Evolutionary conservation across 768 basidiomycete species (phyloP).

Genomic region (Boletus subcaerulescens): DNA sequence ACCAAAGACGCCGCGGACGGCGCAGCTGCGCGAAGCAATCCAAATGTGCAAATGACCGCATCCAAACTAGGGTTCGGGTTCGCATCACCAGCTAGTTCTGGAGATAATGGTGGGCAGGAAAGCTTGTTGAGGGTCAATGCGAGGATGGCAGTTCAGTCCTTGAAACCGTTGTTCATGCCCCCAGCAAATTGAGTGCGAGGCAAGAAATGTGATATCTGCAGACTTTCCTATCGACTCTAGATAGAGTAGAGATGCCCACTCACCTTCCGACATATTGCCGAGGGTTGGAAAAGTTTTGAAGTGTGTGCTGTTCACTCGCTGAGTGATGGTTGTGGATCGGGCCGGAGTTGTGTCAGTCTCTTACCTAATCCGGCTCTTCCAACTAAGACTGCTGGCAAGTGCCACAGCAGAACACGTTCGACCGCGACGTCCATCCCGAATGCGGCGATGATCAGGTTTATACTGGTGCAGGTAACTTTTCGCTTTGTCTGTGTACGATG

Average conservation of each 20-base stretch:
- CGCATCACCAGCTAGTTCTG: slow-evolving; percentile 10
- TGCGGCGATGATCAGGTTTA: slow-evolving; percentile 87
- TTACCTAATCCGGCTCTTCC: background rate
- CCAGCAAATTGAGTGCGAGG: slow-evolving; percentile 14
- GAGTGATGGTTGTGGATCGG: background rate
- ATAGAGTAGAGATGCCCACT: background rate
- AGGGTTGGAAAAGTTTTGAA: too few species aligned
- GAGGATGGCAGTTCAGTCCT: slow-evolving; percentile 25
- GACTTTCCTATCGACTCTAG: too few species aligned
- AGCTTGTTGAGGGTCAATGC: slow-evolving; percentile 26
- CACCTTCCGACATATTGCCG: too few species aligned
- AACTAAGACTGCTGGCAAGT: too few species aligned
- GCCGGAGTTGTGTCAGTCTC: too few species aligned
- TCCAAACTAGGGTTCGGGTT: slow-evolving; percentile 44
- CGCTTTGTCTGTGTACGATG: background rate
- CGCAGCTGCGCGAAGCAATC: slow-evolving; percentile 45
- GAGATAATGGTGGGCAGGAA: slow-evolving; percentile 12
- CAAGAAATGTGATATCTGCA: background rate
- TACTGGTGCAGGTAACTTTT: slow-evolving; percentile 81
- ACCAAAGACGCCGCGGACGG: slow-evolving; percentile 52
- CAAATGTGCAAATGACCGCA: slow-evolving; percentile 45
- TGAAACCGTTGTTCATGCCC: slow-evolving; percentile 25
- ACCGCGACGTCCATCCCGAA: slow-evolving; percentile 4
- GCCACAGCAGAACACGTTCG: background rate
- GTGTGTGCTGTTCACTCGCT: background rate